Percentiles rank a stretch among this genome's conserved stretches.
These are phyloP conservation scores for Helotiales sp. DNA, from an alignment of 2,329 filamentous ascomycete genomes.

Conservation along the genomic window DNA sequence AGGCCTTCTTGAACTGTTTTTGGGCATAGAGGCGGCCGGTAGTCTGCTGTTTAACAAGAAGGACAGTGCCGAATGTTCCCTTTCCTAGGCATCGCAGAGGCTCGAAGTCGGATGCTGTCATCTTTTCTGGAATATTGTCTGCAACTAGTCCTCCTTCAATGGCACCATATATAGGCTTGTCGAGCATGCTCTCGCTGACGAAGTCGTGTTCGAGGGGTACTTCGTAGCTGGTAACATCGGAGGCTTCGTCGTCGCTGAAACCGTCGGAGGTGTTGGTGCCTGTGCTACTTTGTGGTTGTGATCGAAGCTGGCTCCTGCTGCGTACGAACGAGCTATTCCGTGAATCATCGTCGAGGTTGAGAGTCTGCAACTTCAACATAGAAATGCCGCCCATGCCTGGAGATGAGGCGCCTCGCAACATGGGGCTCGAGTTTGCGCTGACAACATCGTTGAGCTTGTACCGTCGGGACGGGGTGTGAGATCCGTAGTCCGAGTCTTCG, in stretches of 20 bases:
- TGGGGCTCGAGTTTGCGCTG: conserved; percentile 60
- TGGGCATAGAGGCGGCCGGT: conserved; percentile 93
- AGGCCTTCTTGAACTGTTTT: conserved; percentile 98
- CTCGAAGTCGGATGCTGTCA: conserved; percentile 89
- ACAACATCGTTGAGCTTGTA: conserved; percentile 43
- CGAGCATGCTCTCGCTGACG: conserved; percentile 62
- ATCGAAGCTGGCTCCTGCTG: conserved; percentile 55
- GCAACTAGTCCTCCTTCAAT: conserved; percentile 56
- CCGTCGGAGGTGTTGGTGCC: conserved; percentile 33
- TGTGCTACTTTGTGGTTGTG: conserved; percentile 52
- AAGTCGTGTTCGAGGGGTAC: conserved; percentile 84
- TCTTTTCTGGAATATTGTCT: conserved; percentile 63
- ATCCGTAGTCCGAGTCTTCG: conserved; percentile 54
- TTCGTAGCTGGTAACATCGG: conserved; percentile 81
- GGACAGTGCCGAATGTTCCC: conserved; percentile 91
- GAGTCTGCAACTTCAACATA: conserved; percentile 73
- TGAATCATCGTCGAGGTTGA: conserved; percentile 62
- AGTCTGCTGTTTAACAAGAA: conserved; percentile 84
- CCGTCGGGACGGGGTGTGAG: conserved; percentile 38
- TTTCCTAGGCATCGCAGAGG: conserved; percentile 91
- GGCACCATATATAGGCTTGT: conserved; percentile 40
- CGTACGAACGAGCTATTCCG: conserved; percentile 57
- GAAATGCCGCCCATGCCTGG: conserved; percentile 71
- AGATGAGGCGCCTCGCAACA: conserved; percentile 48
- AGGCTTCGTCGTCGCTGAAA: conserved; percentile 60